These are phyloP conservation scores for Flaveria sonorensis DNA, from an alignment of 129 eudicot genomes.

Conservation along the genomic window DNA sequence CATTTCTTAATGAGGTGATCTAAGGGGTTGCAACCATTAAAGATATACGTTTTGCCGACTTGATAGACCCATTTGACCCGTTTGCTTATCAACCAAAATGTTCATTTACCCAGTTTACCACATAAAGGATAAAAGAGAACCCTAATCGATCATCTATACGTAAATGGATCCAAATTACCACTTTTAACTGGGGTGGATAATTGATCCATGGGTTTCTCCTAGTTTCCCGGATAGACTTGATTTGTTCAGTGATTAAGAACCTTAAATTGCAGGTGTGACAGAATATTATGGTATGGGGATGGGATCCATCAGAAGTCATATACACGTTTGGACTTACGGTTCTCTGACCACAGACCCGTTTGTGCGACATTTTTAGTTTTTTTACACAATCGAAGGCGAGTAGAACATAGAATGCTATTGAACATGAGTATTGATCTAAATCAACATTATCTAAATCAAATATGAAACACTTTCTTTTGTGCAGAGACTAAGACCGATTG, in stretches of 20 bases:
- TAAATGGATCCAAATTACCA: neutral
- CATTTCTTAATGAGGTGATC: neutral
- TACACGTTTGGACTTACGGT: slow-evolving; percentile 56
- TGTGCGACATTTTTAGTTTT: slow-evolving; percentile 52
- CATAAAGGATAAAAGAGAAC: no score
- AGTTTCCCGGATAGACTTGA: neutral
- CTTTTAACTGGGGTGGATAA: no score
- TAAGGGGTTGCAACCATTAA: neutral
- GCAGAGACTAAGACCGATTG: slow-evolving; percentile 28
- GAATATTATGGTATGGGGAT: slow-evolving; percentile 67
- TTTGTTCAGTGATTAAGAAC: slow-evolving; percentile 11
- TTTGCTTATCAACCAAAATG: no score
- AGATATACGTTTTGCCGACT: neutral
- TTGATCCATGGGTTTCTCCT: neutral
- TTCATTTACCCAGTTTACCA: no score
- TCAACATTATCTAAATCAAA: slow-evolving; percentile 1
- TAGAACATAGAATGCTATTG: neutral
- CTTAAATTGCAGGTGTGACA: slow-evolving; percentile 66
- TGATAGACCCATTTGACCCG: neutral
- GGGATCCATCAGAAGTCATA: slow-evolving; percentile 65
- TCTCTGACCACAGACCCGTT: slow-evolving; percentile 81
- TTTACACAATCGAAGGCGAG: slow-evolving; percentile 33
- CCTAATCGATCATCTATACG: neutral
- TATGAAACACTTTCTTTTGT: slow-evolving; percentile 21
- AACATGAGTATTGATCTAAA: neutral